phyloP scores from a whole-genome alignment of 768 basidiomycete genomes.

The Mycena belliarum region DNA sequence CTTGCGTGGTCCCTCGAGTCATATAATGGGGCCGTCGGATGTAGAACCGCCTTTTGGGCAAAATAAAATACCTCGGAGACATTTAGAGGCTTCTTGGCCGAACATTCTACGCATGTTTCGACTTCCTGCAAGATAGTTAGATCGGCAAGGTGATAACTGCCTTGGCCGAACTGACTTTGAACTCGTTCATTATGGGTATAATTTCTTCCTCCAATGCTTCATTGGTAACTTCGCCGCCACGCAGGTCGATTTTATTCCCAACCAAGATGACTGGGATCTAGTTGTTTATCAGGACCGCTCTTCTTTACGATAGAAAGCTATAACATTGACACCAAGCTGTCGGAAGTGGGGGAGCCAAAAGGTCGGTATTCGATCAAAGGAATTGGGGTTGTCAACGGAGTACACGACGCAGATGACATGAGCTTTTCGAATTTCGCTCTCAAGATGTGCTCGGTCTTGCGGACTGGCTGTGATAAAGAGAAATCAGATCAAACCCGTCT shows the following conservation, averaged over 20 bases:
- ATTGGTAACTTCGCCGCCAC: conserved; percentile 92
- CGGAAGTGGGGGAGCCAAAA: conserved; percentile 97
- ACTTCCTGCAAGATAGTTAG: conserved; percentile 73
- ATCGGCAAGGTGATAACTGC: conserved; percentile 8
- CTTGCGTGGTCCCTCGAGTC: conserved; percentile 93
- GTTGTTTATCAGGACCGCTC: neutral
- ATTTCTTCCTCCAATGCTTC: conserved; percentile 94
- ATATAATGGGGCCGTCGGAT: conserved; percentile 95
- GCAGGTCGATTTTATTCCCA: conserved; percentile 96
- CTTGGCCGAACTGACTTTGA: conserved; percentile 65
- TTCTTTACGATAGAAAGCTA: conserved; percentile 16
- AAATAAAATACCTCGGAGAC: conserved; percentile 98
- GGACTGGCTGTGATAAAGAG: conserved; percentile 62
- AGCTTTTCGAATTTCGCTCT: conserved; percentile 93
- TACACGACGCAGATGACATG: conserved; percentile 99
- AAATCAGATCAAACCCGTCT: conserved; percentile 9
- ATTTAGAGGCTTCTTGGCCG: conserved; percentile 87
- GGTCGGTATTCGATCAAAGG: conserved; percentile 96
- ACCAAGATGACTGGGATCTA: conserved; percentile 96
- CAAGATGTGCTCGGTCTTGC: conserved; percentile 84
- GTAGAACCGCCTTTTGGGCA: conserved; percentile 95
- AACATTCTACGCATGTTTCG: conserved; percentile 96
- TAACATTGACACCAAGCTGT: conserved; percentile 91
- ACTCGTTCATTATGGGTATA: conserved; percentile 96
- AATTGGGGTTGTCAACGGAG: conserved; percentile 93